phyloP scores from a whole-genome alignment of 306 rosid genomes.

The Macrotyloma uniflorum region DNA sequence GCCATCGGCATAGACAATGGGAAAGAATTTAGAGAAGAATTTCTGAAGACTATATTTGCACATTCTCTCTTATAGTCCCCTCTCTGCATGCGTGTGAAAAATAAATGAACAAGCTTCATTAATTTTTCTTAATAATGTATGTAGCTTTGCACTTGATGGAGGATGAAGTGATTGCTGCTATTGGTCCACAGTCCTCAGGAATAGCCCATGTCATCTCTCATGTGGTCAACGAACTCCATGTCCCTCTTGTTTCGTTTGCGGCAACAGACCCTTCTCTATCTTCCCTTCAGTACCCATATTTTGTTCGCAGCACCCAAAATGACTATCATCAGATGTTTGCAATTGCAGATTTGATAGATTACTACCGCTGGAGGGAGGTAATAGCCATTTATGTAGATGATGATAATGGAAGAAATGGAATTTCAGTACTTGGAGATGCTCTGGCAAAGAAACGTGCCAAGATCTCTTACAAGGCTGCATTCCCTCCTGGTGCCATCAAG shows the following conservation, averaged over 20 bases:
- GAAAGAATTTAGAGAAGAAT: background rate
- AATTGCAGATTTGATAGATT: slow-evolving; percentile 70
- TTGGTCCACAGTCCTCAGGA: slow-evolving; percentile 97
- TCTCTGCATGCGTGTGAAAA: background rate
- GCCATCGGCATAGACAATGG: background rate
- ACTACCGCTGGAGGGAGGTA: slow-evolving; percentile 77
- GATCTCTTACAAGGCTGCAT: slow-evolving; percentile 81
- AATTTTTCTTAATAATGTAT: slow-evolving; percentile 47
- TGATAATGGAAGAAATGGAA: slow-evolving; percentile 87
- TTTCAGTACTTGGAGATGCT: slow-evolving; percentile 80
- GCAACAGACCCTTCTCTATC: slow-evolving; percentile 90
- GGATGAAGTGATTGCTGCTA: slow-evolving; percentile 67
- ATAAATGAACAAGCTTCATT: slow-evolving; percentile 29
- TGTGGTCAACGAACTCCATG: slow-evolving; percentile 83
- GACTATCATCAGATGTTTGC: slow-evolving; percentile 87
- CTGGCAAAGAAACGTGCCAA: slow-evolving; percentile 69
- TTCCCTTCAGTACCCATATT: slow-evolving; percentile 79
- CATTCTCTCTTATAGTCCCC: background rate
- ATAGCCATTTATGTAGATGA: slow-evolving; percentile 89
- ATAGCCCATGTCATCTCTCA: slow-evolving; percentile 91
- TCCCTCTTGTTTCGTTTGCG: slow-evolving; percentile 87
- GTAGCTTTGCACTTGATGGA: slow-evolving; percentile 91
- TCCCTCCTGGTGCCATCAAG: slow-evolving; percentile 57
- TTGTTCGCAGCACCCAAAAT: slow-evolving; percentile 74
- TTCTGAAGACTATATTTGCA: background rate